Evolutionary conservation across 106 monocot genomes (phyloP).

Genomic region (Phalaenopsis equestris): DNA sequence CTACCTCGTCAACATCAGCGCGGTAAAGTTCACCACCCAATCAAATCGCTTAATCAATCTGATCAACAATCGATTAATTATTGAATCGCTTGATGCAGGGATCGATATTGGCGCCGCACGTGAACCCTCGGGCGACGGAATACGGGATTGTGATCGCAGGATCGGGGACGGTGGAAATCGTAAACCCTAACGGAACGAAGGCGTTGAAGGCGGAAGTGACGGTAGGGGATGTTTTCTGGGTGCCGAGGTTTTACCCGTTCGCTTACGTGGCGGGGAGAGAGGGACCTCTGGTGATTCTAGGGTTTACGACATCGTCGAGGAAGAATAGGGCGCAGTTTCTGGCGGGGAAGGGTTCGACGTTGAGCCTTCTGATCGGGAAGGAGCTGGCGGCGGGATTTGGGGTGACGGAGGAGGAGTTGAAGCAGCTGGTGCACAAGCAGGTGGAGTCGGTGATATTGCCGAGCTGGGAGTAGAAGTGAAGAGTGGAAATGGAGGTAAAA

Average conservation of each 20-base stretch:
- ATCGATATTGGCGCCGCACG: slow-evolving; percentile 83
- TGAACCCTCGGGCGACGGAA: slow-evolving; percentile 79
- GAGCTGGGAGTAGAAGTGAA: slow-evolving; percentile 21
- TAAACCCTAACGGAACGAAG: slow-evolving; percentile 68
- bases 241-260: slow-evolving; percentile 81
- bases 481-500: slow-evolving; percentile 3
- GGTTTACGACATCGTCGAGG: slow-evolving; percentile 73
- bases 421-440: slow-evolving; percentile 38
- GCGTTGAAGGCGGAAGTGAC: slow-evolving; percentile 65
- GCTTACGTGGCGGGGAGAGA: slow-evolving; percentile 60
- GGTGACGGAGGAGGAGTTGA: slow-evolving; percentile 35
- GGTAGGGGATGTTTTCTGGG: slow-evolving; percentile 74
- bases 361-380: slow-evolving; percentile 50
- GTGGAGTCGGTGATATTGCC: slow-evolving; percentile 53
- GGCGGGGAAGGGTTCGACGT: slow-evolving; percentile 45
- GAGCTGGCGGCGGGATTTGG: slow-evolving; percentile 78
- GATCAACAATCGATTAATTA: neutral
- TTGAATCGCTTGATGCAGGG: slow-evolving; percentile 27
- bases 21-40: slow-evolving; percentile 14
- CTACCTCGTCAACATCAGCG: slow-evolving; percentile 67
- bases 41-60: neutral
- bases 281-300: slow-evolving; percentile 77
- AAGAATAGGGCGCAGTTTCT: slow-evolving; percentile 74
- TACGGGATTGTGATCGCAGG: slow-evolving; percentile 65
- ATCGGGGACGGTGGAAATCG: slow-evolving; percentile 50